Conservation (phyloP, 306 rosid species). For the Lupinus albus region DNA sequence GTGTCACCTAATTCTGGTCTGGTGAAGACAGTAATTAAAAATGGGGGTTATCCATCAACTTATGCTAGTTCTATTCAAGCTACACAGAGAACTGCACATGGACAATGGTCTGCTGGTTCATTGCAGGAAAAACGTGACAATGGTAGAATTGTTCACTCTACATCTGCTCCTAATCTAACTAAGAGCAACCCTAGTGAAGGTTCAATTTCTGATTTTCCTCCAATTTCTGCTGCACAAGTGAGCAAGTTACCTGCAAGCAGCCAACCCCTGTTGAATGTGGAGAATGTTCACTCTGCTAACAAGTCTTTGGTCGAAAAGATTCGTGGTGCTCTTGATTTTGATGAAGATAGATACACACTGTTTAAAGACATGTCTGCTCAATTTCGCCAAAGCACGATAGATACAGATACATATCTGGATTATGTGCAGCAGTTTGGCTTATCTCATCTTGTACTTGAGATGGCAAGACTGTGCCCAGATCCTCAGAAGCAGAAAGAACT, state of each 20-base stretch:
- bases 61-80: constrained; percentile 58
- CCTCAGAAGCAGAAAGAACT: constrained; percentile 78
- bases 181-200: constrained; percentile 52
- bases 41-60: constrained; percentile 45
- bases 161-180: constrained; percentile 81
- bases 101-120: constrained; percentile 53
- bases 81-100: constrained; percentile 47
- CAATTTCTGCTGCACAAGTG: constrained; percentile 67
- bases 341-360: constrained; percentile 63
- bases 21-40: constrained; percentile 29
- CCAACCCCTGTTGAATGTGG: constrained; percentile 54
- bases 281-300: constrained; percentile 81
- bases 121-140: constrained; percentile 51
- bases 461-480: constrained; percentile 90
- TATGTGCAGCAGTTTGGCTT: constrained; percentile 78
- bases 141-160: constrained; percentile 67
- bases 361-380: constrained; percentile 84
- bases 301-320: constrained; percentile 90
- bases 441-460: constrained; percentile 79
- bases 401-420: constrained; percentile 66
- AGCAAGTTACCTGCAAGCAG: constrained; percentile 54
- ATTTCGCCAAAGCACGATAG: constrained; percentile 81
- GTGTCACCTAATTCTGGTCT: constrained; percentile 46
- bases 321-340: constrained; percentile 75
- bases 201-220: constrained; percentile 77